These are phyloP conservation scores for Ascocoryne sarcoides DNA, from an alignment of 2,329 filamentous ascomycete genomes.

Conservation along the genomic window DNA sequence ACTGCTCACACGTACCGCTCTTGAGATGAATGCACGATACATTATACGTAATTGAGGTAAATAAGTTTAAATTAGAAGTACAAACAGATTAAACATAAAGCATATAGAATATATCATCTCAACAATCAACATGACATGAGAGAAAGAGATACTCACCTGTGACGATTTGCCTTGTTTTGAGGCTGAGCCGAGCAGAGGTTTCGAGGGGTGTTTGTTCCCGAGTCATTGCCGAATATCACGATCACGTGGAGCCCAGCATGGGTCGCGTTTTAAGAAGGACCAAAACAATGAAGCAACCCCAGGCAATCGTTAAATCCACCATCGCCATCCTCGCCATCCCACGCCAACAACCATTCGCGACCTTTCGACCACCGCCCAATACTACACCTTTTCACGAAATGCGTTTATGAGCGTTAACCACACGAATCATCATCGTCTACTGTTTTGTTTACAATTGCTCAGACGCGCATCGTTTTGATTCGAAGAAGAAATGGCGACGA, in stretches of 20 bases:
- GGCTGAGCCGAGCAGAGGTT: too few relatives aligned
- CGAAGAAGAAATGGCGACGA: constrained; percentile 24
- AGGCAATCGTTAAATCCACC: background rate
- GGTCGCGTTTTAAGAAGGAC: constrained; percentile 9
- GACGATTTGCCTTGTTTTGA: too few relatives aligned
- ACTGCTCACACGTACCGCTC: too few relatives aligned
- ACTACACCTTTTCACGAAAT: constrained; percentile 13
- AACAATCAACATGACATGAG: too few relatives aligned
- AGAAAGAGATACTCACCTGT: too few relatives aligned
- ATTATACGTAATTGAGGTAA: too few relatives aligned
- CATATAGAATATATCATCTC: too few relatives aligned
- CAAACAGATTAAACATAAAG: too few relatives aligned
- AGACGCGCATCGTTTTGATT: constrained; percentile 28
- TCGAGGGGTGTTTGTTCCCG: background rate
- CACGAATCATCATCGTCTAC: constrained; percentile 2
- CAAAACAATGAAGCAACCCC: constrained; percentile 18
- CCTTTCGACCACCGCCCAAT: constrained; percentile 7
- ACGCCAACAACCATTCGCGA: constrained; percentile 12
- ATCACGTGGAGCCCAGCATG: constrained; percentile 8
- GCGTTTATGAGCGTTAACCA: constrained; percentile 15
- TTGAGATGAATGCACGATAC: too few relatives aligned
- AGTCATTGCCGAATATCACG: background rate
- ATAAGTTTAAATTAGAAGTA: too few relatives aligned
- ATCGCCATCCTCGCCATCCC: constrained; percentile 10
- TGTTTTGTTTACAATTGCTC: constrained; percentile 5